Conservation (phyloP, 169 alveolate genomes). For the Prorocentrum cordatum region DNA sequence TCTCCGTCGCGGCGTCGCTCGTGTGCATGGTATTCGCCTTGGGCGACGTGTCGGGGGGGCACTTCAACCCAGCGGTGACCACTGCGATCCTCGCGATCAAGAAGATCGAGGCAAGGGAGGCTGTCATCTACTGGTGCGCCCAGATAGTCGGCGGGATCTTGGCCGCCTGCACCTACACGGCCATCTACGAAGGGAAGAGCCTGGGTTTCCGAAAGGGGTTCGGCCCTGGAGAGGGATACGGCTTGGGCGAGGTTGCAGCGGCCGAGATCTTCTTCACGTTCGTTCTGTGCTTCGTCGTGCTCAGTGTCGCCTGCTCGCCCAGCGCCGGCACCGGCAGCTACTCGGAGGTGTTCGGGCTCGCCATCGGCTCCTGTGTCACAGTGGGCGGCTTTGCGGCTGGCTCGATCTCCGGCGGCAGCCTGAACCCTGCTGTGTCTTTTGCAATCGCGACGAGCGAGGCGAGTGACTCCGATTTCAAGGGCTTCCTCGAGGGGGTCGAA, state of each 20-base stretch:
- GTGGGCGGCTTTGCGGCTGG: conserved; percentile 60
- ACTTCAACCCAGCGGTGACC: conserved; percentile 29
- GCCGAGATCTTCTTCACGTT: conserved; percentile 45
- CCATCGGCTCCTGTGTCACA: conserved; percentile 49
- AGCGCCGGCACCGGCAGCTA: background rate
- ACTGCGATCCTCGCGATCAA: background rate
- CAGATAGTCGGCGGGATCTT: conserved; percentile 30
- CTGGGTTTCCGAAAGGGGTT: background rate
- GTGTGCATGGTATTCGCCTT: conserved; percentile 36
- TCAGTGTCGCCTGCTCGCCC: conserved; percentile 25
- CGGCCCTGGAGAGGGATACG: background rate
- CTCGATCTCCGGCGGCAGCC: conserved; percentile 34
- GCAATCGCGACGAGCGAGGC: too few relatives aligned
- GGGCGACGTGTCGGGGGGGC: conserved; percentile 2
- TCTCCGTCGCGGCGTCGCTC: conserved; percentile 35
- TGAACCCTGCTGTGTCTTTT: conserved; percentile 65
- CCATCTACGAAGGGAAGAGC: background rate
- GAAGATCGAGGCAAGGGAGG: conserved; percentile 2
- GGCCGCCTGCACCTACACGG: conserved; percentile 9
- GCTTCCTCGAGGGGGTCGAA: too few relatives aligned
- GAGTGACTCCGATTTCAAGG: too few relatives aligned
- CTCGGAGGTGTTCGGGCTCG: conserved; percentile 33
- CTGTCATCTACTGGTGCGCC: background rate
- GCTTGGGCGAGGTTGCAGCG: background rate
- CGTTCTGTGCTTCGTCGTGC: conserved; percentile 56